Conservation (phyloP, 257 asterid genomes). For the Apocynum venetum region DNA sequence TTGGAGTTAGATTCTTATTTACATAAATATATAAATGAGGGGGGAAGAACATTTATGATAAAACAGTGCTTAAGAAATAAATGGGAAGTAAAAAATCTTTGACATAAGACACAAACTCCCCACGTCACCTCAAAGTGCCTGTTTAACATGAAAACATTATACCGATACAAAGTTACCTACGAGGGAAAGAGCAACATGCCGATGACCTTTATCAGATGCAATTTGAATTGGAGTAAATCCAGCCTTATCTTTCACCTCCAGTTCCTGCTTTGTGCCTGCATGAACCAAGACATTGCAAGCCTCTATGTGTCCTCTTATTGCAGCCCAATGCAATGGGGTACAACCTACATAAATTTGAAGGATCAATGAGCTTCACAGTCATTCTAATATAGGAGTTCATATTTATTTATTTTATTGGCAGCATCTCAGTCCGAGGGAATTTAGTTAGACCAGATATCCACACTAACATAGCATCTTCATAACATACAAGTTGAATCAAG, state of each 20-base stretch:
- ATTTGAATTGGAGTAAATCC: slow-evolving; percentile 86
- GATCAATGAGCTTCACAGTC: not conserved
- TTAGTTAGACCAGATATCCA: not conserved
- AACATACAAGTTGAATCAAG: not conserved
- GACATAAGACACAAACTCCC: not conserved
- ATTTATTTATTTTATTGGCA: not conserved
- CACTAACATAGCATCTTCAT: not conserved
- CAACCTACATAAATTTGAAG: slow-evolving; percentile 48
- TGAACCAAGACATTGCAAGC: slow-evolving; percentile 91
- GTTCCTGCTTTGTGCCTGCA: slow-evolving; percentile 81
- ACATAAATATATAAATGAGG: too few species aligned
- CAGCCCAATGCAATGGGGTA: slow-evolving; percentile 99
- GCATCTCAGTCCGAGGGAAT: not conserved
- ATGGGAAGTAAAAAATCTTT: not conserved
- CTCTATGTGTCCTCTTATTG: slow-evolving; percentile 80
- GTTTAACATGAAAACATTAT: slow-evolving; percentile 5
- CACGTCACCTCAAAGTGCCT: not conserved
- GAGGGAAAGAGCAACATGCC: slow-evolving; percentile 77
- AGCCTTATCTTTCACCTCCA: slow-evolving; percentile 65
- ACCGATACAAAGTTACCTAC: slow-evolving; percentile 58
- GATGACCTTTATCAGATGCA: slow-evolving; percentile 97
- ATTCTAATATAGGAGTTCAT: not conserved
- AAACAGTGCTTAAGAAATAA: not conserved
- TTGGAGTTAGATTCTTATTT: too few species aligned
- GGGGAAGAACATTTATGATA: not conserved